Base-by-base conservation (phyloP, 108 stramenopile genomes). In the Fragilaria radians region DNA sequence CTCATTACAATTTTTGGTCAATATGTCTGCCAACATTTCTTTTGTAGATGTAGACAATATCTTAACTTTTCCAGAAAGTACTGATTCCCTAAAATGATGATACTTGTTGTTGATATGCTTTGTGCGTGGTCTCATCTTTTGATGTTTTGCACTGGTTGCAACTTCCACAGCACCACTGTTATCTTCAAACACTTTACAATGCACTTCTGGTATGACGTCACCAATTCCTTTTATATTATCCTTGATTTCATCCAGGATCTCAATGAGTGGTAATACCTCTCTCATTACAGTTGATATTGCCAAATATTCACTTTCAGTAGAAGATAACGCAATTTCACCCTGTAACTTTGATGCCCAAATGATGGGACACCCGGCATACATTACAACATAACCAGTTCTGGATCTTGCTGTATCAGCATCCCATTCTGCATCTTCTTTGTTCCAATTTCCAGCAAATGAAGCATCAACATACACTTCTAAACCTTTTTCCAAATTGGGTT, bases 391-490 rank as follows among this genome's bases (percentile, higher is more conserved):
- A 24, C 67, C 68, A 19, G 50, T 48, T 42, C 68, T 26, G 14
- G 72, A 73, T 23, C 49, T 62, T 0, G 48, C 50, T 28, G 61
- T 51, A 22, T 57, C 3, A 1, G 51, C 52, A 23, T 55, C 54
- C n/a, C n/a, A 19, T 28, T 28, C 26, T 5, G 54, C 28, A 9
- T 25, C 28, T 5, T 55, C 23, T 19, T 65, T 49, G 30, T 67
- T 48, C 69, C 77, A 74, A 19, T 54, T 61, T 14, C 76, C 76
- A n/a, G 54, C 65, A 55, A 74, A 77, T 45, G 73, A 68, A 4
- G 76, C 76, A 61, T 78, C 76, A 49, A 52, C 54, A 55, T 55
- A 74, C 23, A 66, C 61, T 54, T 81, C 80, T 1, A 81, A 66
- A 5, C 63, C 62, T 31, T 28, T 28, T 7, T 36, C 46, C 27